These are phyloP conservation scores for Rubroboletus satanas DNA, from an alignment of 768 basidiomycete genomes.

Conservation along the genomic window DNA sequence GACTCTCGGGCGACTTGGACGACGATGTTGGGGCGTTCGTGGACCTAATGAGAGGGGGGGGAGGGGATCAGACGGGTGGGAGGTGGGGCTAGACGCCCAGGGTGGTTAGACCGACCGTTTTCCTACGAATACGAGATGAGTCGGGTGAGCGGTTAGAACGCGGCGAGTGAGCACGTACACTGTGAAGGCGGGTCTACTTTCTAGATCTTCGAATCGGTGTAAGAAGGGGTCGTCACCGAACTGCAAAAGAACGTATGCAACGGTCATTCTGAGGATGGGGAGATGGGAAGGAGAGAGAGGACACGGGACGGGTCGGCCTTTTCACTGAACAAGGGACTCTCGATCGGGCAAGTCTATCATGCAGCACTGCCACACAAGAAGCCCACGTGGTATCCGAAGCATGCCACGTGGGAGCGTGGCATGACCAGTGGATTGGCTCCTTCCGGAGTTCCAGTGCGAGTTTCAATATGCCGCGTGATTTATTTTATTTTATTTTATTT, in stretches of 20 bases:
- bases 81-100: background rate
- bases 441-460: conserved; percentile 3
- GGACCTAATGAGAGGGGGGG: conserved; percentile 38
- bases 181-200: conserved; percentile 62
- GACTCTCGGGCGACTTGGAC: conserved; percentile 62
- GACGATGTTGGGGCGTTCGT: conserved; percentile 55
- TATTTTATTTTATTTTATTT: background rate
- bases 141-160: conserved; percentile 2
- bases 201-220: conserved; percentile 58
- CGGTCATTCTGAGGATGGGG: conserved; percentile 31
- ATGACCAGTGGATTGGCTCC: conserved; percentile 12
- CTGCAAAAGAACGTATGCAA: conserved; percentile 53
- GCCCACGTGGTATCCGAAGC: conserved; percentile 30
- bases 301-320: conserved; percentile 24
- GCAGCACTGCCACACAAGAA: conserved; percentile 28
- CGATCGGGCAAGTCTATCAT: conserved; percentile 36
- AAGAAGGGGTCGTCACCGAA: conserved; percentile 62
- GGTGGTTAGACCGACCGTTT: conserved; percentile 15
- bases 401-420: conserved; percentile 35
- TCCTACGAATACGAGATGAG: conserved; percentile 8
- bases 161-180: conserved; percentile 42
- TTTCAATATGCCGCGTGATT: conserved; percentile 9
- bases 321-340: conserved; percentile 39
- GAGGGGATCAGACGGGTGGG: background rate
- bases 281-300: conserved; percentile 16